These are phyloP conservation scores for Pestalotiopsis fici DNA, from an alignment of 2,329 filamentous ascomycete species.

Conservation along the genomic window DNA sequence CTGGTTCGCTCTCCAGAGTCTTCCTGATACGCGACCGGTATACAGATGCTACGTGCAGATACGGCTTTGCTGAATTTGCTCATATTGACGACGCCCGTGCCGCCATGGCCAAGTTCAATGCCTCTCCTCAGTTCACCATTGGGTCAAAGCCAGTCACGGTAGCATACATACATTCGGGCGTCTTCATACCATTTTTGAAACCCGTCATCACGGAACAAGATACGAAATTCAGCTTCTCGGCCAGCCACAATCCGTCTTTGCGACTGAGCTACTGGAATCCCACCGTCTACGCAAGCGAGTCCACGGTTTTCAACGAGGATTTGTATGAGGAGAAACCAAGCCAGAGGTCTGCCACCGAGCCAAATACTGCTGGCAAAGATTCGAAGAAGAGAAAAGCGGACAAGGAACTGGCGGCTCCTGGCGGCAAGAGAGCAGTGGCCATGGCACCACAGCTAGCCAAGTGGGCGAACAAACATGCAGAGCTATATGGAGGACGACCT, in stretches of 20 bases:
- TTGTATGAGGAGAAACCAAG: constrained; percentile 41
- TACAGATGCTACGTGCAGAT: constrained; percentile 74
- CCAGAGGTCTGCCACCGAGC: constrained; percentile 33
- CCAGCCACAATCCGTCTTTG: constrained; percentile 67
- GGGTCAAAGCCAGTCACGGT: constrained; percentile 71
- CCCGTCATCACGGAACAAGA: constrained; percentile 49
- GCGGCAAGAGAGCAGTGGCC: constrained; percentile 51
- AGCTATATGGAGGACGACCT: constrained; percentile 57
- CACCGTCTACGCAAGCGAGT: constrained; percentile 69
- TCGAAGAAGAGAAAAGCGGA: constrained; percentile 48
- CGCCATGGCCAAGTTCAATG: constrained; percentile 71
- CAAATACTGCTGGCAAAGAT: constrained; percentile 32
- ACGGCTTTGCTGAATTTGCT: constrained; percentile 83
- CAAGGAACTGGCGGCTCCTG: constrained; percentile 35
- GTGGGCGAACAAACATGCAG: constrained; percentile 71
- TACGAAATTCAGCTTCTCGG: constrained; percentile 68
- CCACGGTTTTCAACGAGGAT: constrained; percentile 56
- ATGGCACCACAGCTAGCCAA: constrained; percentile 68
- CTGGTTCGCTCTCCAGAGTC: constrained; percentile 74
- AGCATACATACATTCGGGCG: constrained; percentile 80
- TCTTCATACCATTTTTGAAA: constrained; percentile 75
- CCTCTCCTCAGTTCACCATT: constrained; percentile 76
- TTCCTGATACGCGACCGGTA: constrained; percentile 74
- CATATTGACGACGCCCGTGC: constrained; percentile 74
- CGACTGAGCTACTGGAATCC: constrained; percentile 78